Base-by-base conservation (phyloP, 164 flowering plant species). In the Sedum album region DNA sequence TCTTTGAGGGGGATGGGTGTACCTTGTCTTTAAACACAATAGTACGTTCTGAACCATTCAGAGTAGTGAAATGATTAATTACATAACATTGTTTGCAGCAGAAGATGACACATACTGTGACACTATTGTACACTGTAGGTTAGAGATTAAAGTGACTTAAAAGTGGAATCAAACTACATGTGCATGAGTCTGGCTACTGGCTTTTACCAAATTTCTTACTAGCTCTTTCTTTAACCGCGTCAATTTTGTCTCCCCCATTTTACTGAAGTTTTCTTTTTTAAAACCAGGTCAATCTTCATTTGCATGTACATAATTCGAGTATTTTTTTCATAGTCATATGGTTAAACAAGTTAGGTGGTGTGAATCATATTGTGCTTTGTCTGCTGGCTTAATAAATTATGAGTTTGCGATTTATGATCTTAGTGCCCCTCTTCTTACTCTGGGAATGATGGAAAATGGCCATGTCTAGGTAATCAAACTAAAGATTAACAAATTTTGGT, bases 81-180 rank as follows among this genome's bases (percentile, higher is more conserved):
- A 30, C 35, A 42, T 41, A n/a, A 60, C 25, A 61, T 69, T 66
- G 35, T 28, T 57, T 28, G 31, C 62, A 57, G 62, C 62, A 31
- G 30, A 31, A 23, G 31, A 42, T 46, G 46, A 44, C 26, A 41
- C 31, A 35, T 57, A 20, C 7, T 11, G 11, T 55, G 31, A 9
- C 62, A 57, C 33, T 57, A 4, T n/a, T n/a, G n/a, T n/a, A n/a
- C n/a, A n/a, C 33, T 28, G 28, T 57, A 57, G 33, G 62, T 57
- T 57, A 57, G 20, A 57, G 33, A 26, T 57, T 57, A 57, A 57
- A 57, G 62, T 28, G 33, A 57, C 62, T 57, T 44, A 26, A 26
- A 57, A 20, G 31, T 57, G 62, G 33, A 57, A 57, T 28, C 33
- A 57, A 57, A 28, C 33, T 28, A 30, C 62, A 57, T 57, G 62